phyloP scores from a whole-genome alignment of 1,284 basidiomycete species.

The Ustilago bromivora region DNA sequence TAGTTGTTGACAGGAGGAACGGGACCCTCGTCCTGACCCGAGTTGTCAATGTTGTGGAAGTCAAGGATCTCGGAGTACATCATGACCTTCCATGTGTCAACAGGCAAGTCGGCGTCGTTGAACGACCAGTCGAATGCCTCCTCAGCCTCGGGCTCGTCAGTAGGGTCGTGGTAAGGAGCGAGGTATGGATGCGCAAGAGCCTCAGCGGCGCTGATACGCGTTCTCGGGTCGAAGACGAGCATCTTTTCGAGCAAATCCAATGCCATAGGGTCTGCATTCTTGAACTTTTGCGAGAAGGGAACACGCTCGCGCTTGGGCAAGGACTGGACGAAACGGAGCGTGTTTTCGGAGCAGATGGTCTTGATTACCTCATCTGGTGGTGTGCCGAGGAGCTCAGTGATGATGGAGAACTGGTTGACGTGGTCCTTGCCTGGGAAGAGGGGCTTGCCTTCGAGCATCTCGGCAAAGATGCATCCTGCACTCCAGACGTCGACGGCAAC shows the following conservation, averaged over 20 bases:
- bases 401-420: constrained; percentile 99
- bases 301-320: constrained; percentile 95
- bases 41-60: constrained; percentile 70
- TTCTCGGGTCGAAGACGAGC: constrained; percentile 98
- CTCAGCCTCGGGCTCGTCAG: constrained; percentile 92
- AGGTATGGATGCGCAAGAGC: constrained; percentile 95
- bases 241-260: constrained; percentile 97
- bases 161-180: constrained; percentile 96
- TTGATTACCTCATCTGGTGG: constrained; percentile 99
- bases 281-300: constrained; percentile 93
- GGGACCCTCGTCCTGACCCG: constrained; percentile 56
- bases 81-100: constrained; percentile 97
- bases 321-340: constrained; percentile 97
- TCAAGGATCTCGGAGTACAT: constrained; percentile 72
- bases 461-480: constrained; percentile 98
- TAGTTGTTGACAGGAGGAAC: constrained; percentile 51
- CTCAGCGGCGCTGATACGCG: constrained; percentile 92
- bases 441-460: constrained; percentile 99
- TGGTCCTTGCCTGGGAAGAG: constrained; percentile 99
- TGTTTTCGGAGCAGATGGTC: constrained; percentile 98
- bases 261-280: constrained; percentile 89
- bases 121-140: constrained; percentile 99
- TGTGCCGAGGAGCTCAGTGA: constrained; percentile 96
- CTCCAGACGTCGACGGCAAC: constrained; percentile 99
- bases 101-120: constrained; percentile 99